phyloP scores from a whole-genome alignment of 73 alveolate genomes.

The Durusdinium trenchii region DNA sequence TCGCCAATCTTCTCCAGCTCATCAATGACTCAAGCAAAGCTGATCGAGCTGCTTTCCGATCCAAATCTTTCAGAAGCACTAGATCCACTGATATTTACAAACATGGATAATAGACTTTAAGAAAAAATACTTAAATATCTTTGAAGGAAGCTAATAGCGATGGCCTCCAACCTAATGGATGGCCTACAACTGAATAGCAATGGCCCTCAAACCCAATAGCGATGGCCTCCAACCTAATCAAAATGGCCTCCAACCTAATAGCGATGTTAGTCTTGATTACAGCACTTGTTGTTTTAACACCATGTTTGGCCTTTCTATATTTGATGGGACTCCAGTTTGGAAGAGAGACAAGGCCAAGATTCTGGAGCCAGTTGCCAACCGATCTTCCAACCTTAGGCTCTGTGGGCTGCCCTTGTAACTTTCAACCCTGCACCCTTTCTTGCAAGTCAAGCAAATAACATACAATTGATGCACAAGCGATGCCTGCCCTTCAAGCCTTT shows the following conservation, averaged over 20 bases:
- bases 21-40: background rate
- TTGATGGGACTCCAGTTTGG: background rate
- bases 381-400: conserved; percentile 16
- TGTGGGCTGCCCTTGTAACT: background rate
- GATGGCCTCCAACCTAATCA: background rate
- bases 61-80: background rate
- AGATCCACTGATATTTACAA: background rate
- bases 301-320: background rate
- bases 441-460: too few relatives aligned
- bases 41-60: background rate
- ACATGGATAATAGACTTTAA: background rate
- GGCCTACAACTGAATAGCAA: background rate
- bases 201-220: too few relatives aligned
- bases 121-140: background rate
- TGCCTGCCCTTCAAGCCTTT: too few relatives aligned
- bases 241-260: background rate
- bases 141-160: background rate
- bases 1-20: conserved; percentile 51
- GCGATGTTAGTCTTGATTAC: too few relatives aligned
- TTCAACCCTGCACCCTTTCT: too few relatives aligned
- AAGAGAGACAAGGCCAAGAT: background rate
- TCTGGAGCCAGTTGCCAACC: conserved; percentile 32
- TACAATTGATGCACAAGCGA: too few relatives aligned
- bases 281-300: background rate
- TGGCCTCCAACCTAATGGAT: background rate